Evolutionary conservation across 1,139 yeast species (phyloP).

Genomic region (Casaregolazyma suthepensis): DNA sequence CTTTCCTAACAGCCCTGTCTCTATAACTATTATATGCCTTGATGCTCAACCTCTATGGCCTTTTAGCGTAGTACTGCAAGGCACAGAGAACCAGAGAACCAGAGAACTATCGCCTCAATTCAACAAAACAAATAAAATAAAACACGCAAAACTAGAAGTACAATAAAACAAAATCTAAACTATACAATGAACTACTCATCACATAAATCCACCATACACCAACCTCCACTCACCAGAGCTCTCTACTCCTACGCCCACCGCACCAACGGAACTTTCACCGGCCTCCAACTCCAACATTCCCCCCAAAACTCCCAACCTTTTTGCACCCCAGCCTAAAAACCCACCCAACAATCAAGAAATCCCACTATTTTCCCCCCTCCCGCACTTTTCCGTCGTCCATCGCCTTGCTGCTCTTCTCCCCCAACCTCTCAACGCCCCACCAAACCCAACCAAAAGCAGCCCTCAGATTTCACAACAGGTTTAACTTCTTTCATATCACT

Average conservation of each 20-base stretch:
- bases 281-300: not conserved
- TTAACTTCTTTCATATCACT: not conserved
- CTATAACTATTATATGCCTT: too few relatives aligned
- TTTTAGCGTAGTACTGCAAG: too few relatives aligned
- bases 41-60: too few relatives aligned
- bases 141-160: too few relatives aligned
- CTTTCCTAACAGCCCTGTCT: too few relatives aligned
- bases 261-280: not conserved
- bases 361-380: not conserved
- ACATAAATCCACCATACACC: too few relatives aligned
- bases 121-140: too few relatives aligned
- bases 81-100: too few relatives aligned
- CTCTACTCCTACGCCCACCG: not conserved
- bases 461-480: not conserved
- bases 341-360: not conserved
- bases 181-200: too few relatives aligned
- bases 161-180: too few relatives aligned
- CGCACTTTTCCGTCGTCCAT: not conserved
- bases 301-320: not conserved
- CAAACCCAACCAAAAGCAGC: not conserved
- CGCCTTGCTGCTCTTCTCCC: not conserved
- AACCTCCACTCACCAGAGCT: too few relatives aligned
- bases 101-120: too few relatives aligned
- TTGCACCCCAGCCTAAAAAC: not conserved
- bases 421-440: conserved; percentile 1